Conservation (phyloP, 2,329 filamentous ascomycete genomes). For the Colletotrichum graminicola region DNA sequence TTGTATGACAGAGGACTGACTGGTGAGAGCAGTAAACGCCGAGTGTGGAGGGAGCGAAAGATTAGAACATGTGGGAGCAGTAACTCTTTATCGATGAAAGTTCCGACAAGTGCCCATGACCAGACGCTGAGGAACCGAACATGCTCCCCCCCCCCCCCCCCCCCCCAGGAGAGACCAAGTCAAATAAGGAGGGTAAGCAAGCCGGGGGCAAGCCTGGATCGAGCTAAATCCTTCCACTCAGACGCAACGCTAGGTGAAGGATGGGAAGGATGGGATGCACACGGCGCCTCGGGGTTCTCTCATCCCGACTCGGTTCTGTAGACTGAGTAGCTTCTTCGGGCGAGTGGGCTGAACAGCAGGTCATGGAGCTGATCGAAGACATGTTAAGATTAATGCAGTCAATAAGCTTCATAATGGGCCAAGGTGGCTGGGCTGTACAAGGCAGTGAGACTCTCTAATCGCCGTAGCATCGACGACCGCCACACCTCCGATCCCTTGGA, state of each 20-base stretch:
- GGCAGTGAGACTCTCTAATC: neutral
- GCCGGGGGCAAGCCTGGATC: conserved; percentile 26
- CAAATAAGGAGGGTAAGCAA: conserved; percentile 5
- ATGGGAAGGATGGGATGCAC: neutral
- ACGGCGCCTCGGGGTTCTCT: neutral
- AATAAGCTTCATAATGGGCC: neutral
- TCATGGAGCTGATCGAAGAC: conserved; percentile 5
- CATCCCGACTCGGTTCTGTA: too few species aligned
- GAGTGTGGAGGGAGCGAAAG: neutral
- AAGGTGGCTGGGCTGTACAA: neutral
- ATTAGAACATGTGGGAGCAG: neutral
- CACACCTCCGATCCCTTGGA: neutral
- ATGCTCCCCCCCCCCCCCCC: too few species aligned
- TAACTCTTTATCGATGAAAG: conserved; percentile 23
- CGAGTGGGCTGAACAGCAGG: neutral
- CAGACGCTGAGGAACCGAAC: neutral
- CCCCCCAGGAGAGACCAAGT: neutral
- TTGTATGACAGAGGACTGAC: neutral
- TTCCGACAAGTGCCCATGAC: neutral
- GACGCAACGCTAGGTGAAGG: conserved; percentile 2
- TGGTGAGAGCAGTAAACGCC: neutral
- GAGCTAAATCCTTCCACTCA: conserved; percentile 19
- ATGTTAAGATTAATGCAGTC: neutral
- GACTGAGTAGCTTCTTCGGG: neutral
- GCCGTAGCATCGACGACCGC: too few species aligned